A percentile compares a stretch with the other conserved stretches of the same genome.
These are phyloP conservation scores for Aspergillus brasiliensis DNA, from an alignment of 2,329 filamentous ascomycete genomes.

Conservation along the genomic window DNA sequence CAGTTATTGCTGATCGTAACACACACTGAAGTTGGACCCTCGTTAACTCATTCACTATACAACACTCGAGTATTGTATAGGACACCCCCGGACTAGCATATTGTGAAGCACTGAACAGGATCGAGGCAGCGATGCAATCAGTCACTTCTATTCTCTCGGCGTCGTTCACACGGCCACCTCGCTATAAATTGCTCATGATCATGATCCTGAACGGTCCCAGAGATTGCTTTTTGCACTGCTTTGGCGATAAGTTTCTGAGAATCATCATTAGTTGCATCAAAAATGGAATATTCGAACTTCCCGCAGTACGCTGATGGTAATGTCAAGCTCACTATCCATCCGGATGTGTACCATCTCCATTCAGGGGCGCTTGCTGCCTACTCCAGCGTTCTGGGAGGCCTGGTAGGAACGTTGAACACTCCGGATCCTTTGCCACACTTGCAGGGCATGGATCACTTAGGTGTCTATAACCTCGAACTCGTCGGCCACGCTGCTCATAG, in stretches of 20 bases:
- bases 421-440: neutral
- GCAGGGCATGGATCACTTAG: neutral
- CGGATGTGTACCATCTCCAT: slow-evolving; percentile 44
- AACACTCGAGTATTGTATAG: too few relatives aligned
- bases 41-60: too few relatives aligned
- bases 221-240: neutral
- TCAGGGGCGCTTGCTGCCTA: slow-evolving; percentile 18
- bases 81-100: too few relatives aligned
- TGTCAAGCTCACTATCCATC: slow-evolving; percentile 40
- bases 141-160: too few relatives aligned
- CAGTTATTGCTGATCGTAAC: too few relatives aligned
- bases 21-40: too few relatives aligned
- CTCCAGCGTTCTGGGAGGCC: slow-evolving; percentile 7
- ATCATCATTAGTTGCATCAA: neutral
- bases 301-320: slow-evolving; percentile 44
- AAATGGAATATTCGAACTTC: slow-evolving; percentile 23
- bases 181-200: neutral
- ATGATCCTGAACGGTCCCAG: too few relatives aligned
- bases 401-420: neutral
- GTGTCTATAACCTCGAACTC: slow-evolving; percentile 4
- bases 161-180: neutral
- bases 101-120: too few relatives aligned
- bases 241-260: neutral
- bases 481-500: slow-evolving; percentile 11
- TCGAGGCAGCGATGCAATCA: too few relatives aligned